Evolutionary conservation across 176 grass and related monocot genomes (phyloP).

Genomic region (Juncus effusus): DNA sequence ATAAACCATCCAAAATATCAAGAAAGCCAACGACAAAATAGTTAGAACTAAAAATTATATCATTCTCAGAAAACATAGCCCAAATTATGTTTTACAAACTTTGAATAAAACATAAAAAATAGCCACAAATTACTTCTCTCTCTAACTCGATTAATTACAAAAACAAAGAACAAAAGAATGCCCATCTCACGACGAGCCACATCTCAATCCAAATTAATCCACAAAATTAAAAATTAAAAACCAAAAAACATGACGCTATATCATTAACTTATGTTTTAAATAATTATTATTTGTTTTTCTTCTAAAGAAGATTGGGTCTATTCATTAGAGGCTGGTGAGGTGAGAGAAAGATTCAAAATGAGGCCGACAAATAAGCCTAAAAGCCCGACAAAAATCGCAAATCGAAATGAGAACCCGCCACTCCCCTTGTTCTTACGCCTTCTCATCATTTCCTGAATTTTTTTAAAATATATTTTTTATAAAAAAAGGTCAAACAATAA

Average conservation of each 20-base stretch:
- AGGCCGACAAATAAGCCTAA: constrained; percentile 73
- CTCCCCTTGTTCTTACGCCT: constrained; percentile 57
- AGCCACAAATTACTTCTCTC: no score
- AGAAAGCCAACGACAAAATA: no score
- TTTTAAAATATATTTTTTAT: background rate
- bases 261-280: background rate
- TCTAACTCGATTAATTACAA: constrained; percentile 26
- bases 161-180: constrained; percentile 31
- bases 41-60: no score
- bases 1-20: no score
- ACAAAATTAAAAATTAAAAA: background rate
- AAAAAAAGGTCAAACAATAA: constrained; percentile 18
- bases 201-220: constrained; percentile 19
- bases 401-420: constrained; percentile 67
- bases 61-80: no score
- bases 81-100: no score
- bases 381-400: constrained; percentile 67
- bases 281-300: background rate
- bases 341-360: constrained; percentile 73
- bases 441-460: constrained; percentile 71
- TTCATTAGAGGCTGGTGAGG: constrained; percentile 33
- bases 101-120: no score
- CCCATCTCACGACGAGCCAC: constrained; percentile 10
- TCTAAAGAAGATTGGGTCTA: constrained; percentile 26
- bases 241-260: background rate